These are phyloP conservation scores for Gardenia jasminoides DNA, from an alignment of 257 asterid species.

Conservation along the genomic window DNA sequence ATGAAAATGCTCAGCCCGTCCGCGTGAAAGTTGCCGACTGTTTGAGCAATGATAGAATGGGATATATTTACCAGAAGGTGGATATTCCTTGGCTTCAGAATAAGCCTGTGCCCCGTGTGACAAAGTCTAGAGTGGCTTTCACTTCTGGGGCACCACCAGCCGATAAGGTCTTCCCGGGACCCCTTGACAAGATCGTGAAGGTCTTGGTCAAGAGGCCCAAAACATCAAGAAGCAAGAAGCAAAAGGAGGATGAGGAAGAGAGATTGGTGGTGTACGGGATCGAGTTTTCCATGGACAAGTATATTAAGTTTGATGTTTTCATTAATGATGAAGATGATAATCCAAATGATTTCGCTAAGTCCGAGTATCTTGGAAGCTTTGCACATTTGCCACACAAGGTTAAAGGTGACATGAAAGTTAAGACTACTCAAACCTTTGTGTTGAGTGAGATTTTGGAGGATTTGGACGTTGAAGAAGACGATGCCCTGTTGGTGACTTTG, in stretches of 20 bases:
- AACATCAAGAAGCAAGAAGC: conserved; percentile 3
- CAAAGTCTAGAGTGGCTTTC: conserved; percentile 8
- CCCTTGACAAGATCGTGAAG: not conserved
- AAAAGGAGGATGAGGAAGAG: conserved; percentile 15
- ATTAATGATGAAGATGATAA: conserved; percentile 24
- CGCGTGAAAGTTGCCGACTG: conserved; percentile 40
- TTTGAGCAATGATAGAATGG: conserved; percentile 34
- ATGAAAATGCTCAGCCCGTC: conserved; percentile 46
- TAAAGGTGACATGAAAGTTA: not conserved
- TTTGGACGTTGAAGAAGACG: conserved; percentile 29
- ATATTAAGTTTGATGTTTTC: conserved; percentile 23
- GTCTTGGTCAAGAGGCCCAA: conserved; percentile 14
- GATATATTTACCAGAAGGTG: conserved; percentile 36
- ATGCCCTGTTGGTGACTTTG: conserved; percentile 27
- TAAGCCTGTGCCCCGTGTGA: conserved; percentile 34
- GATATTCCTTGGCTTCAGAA: conserved; percentile 47
- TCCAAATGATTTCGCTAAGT: conserved; percentile 14
- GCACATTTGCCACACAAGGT: conserved; percentile 20
- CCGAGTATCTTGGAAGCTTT: conserved; percentile 21
- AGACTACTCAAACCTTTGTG: conserved; percentile 4
- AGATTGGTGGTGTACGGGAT: conserved; percentile 14
- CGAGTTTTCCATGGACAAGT: conserved; percentile 9
- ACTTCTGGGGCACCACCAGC: conserved; percentile 22
- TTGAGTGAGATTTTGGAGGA: conserved; percentile 25
- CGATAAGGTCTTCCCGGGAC: not conserved